Percentiles rank a stretch among this genome's conserved stretches.
phyloP scores from a whole-genome alignment of 768 basidiomycete species.

The Sarcodon sp. region DNA sequence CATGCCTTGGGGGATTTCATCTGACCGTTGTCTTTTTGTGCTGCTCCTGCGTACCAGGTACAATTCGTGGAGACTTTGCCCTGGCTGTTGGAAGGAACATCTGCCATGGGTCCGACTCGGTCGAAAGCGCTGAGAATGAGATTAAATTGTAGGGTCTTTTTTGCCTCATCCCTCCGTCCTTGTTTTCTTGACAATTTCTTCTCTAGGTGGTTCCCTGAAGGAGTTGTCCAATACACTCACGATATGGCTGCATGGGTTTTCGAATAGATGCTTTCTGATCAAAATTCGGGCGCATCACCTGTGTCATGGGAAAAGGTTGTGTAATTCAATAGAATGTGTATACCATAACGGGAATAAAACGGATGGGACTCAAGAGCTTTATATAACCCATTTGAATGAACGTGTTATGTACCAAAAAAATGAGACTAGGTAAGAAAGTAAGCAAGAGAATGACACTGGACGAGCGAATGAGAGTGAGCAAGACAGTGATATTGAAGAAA shows the following conservation, averaged over 20 bases:
- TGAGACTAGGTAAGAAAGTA: too few species aligned
- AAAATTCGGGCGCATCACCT: too few species aligned
- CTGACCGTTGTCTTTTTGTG: background rate
- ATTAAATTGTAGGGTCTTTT: constrained; percentile 62
- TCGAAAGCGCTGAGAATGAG: constrained; percentile 89
- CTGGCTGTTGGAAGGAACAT: constrained; percentile 94
- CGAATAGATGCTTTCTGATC: constrained; percentile 35
- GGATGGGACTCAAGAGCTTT: too few species aligned
- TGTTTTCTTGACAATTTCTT: constrained; percentile 8
- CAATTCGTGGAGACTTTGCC: constrained; percentile 93
- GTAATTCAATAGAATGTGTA: too few species aligned
- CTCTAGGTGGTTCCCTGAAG: constrained; percentile 85
- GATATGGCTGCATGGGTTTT: constrained; percentile 64
- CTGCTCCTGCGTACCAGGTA: constrained; percentile 32
- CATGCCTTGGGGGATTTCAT: background rate
- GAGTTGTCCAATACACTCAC: constrained; percentile 56
- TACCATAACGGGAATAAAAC: too few species aligned
- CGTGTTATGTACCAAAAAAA: too few species aligned
- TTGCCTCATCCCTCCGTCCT: background rate
- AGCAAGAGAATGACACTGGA: too few species aligned
- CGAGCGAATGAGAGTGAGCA: too few species aligned
- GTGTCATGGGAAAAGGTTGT: too few species aligned
- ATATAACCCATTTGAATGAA: too few species aligned
- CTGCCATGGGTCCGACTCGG: constrained; percentile 84
- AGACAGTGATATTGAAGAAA: too few species aligned